These are phyloP conservation scores for Fraxinus greggii DNA, from an alignment of 305 asterid species.

Conservation along the genomic window DNA sequence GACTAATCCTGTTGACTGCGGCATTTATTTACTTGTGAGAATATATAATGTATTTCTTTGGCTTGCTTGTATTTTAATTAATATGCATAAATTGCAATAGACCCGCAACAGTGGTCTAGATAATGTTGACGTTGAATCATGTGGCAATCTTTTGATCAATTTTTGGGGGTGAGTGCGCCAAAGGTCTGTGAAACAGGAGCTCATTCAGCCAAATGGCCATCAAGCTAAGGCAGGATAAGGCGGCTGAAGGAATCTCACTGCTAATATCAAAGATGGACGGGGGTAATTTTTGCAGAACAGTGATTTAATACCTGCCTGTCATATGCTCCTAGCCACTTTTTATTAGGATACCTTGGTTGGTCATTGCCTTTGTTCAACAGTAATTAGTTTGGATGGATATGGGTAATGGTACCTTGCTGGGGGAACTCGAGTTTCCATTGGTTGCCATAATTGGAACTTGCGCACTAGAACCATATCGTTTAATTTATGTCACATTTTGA, in stretches of 20 bases:
- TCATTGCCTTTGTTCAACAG: background rate
- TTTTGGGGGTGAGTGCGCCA: background rate
- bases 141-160: background rate
- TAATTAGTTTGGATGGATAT: background rate
- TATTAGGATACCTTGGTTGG: background rate
- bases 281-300: background rate
- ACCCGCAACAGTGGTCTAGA: background rate
- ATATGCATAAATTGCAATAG: background rate
- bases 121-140: background rate
- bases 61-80: background rate
- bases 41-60: background rate
- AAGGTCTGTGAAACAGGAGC: background rate
- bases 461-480: background rate
- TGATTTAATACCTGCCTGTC: background rate
- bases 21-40: background rate
- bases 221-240: background rate
- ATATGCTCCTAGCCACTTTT: background rate
- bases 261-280: background rate
- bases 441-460: background rate
- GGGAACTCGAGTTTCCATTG: background rate
- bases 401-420: background rate
- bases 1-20: constrained; percentile 11
- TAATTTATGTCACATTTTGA: background rate
- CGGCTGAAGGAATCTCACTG: background rate
- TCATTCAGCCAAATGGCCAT: background rate